phyloP scores from a whole-genome alignment of 1,284 basidiomycete genomes.

The Thelephora terrestris region DNA sequence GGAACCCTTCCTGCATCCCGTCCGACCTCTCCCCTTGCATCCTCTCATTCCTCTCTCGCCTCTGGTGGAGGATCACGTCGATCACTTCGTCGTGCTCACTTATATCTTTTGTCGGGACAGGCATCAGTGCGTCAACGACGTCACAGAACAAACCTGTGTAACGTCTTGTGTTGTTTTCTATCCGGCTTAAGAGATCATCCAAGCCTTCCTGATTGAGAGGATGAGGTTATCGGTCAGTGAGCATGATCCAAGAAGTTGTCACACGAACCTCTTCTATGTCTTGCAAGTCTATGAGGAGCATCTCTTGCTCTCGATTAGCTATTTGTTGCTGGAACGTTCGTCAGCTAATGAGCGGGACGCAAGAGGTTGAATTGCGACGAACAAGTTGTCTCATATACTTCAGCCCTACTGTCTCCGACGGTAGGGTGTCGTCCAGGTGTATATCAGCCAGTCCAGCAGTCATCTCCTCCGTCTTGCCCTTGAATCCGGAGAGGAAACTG shows the following conservation, averaged over 20 bases:
- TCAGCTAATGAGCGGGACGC: conserved; percentile 15
- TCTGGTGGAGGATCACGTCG: conserved; percentile 90
- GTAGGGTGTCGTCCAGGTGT: conserved; percentile 45
- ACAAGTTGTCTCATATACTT: conserved; percentile 93
- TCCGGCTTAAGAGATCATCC: conserved; percentile 61
- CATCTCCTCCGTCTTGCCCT: conserved; percentile 57
- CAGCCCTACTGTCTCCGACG: conserved; percentile 31
- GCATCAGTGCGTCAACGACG: conserved; percentile 84
- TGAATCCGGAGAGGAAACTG: conserved; percentile 60
- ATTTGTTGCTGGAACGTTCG: conserved; percentile 63
- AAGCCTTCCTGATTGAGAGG: conserved; percentile 55
- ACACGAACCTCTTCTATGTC: conserved; percentile 58
- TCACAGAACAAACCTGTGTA: conserved; percentile 89
- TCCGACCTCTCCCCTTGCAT: conserved; percentile 29
- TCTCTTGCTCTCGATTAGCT: conserved; percentile 86
- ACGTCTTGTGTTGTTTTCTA: conserved; percentile 80
- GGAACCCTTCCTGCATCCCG: conserved; percentile 66
- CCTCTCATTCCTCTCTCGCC: conserved; percentile 78
- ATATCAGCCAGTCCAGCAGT: conserved; percentile 61
- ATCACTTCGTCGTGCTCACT: conserved; percentile 86
- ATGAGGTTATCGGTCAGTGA: not conserved
- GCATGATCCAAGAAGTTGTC: not conserved
- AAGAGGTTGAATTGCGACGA: conserved; percentile 13
- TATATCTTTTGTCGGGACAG: conserved; percentile 81
- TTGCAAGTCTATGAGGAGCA: conserved; percentile 74